A percentile compares a stretch with the other conserved stretches of the same genome.
Conservation (phyloP, 805 yeast genomes). For the Limtongia smithiae region DNA sequence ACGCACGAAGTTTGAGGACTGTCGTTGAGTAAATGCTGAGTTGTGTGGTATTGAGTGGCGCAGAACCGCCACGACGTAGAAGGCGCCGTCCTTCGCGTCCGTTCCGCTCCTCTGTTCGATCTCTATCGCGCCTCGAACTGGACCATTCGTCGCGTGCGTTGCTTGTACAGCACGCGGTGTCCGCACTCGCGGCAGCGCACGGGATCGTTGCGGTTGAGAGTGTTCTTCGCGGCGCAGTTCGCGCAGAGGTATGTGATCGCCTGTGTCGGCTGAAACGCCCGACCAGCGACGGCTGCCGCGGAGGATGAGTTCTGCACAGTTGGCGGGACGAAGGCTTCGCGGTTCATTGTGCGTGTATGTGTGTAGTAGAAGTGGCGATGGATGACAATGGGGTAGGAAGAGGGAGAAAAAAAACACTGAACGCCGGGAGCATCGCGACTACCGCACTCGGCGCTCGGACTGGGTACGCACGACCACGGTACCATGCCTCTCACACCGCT, state of each 20-base stretch:
- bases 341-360: slow-evolving; percentile 35
- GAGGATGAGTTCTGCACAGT: slow-evolving; percentile 53
- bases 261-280: slow-evolving; percentile 61
- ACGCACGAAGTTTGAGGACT: too few relatives aligned
- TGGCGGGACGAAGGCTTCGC: slow-evolving; percentile 88
- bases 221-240: slow-evolving; percentile 86
- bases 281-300: slow-evolving; percentile 84
- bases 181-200: slow-evolving; percentile 99
- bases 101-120: too few relatives aligned
- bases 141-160: slow-evolving; percentile 93
- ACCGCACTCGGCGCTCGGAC: too few relatives aligned
- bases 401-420: not conserved
- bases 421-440: too few relatives aligned
- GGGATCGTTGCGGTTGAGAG: slow-evolving; percentile 88
- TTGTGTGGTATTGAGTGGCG: too few relatives aligned
- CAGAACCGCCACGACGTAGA: too few relatives aligned
- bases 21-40: too few relatives aligned
- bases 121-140: slow-evolving; percentile 82
- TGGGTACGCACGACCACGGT: too few relatives aligned
- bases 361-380: not conserved
- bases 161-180: slow-evolving; percentile 94
- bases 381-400: not conserved
- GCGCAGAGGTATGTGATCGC: slow-evolving; percentile 95
- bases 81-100: too few relatives aligned
- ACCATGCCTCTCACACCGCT: too few relatives aligned